Conservation (phyloP, 805 yeast species). For the Metschnikowia reukaufii region DNA sequence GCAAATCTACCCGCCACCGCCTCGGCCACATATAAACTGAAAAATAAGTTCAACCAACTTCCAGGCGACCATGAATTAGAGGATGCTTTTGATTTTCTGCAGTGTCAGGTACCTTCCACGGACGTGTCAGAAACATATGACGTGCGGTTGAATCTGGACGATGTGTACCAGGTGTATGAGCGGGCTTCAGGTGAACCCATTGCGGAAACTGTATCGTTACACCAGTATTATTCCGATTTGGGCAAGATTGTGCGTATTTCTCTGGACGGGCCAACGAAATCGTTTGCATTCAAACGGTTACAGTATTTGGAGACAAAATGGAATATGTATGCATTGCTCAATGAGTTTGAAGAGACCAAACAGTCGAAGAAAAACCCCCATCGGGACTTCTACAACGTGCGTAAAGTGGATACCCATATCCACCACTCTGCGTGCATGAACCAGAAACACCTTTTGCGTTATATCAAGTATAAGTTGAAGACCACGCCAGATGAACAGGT, state of each 20-base stretch:
- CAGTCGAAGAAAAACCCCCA: constrained; percentile 93
- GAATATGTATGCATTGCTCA: constrained; percentile 84
- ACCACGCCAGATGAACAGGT: constrained; percentile 85
- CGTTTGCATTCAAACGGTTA: constrained; percentile 90
- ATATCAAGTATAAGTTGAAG: constrained; percentile 91
- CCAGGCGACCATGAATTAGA: constrained; percentile 37
- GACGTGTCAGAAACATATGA: constrained; percentile 36
- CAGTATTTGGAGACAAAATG: constrained; percentile 96
- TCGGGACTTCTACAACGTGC: constrained; percentile 93
- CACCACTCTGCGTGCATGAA: constrained; percentile 99
- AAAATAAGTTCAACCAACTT: constrained; percentile 48
- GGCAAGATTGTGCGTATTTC: constrained; percentile 72
- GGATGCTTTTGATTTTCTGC: constrained; percentile 60
- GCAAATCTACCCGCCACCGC: constrained; percentile 91
- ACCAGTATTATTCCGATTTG: constrained; percentile 82
- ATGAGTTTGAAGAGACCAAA: constrained; percentile 89
- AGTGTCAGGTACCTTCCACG: constrained; percentile 54
- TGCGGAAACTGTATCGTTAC: constrained; percentile 73
- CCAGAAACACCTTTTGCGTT: constrained; percentile 92
- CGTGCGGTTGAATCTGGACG: constrained; percentile 55
- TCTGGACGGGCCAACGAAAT: constrained; percentile 94
- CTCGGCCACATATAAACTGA: constrained; percentile 75
- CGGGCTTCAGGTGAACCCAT: constrained; percentile 34
- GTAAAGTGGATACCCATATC: constrained; percentile 97
- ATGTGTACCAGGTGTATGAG: constrained; percentile 64